Evolutionary conservation across 805 yeast genomes (phyloP).

Genomic region (Tetrapisispora fleetii): DNA sequence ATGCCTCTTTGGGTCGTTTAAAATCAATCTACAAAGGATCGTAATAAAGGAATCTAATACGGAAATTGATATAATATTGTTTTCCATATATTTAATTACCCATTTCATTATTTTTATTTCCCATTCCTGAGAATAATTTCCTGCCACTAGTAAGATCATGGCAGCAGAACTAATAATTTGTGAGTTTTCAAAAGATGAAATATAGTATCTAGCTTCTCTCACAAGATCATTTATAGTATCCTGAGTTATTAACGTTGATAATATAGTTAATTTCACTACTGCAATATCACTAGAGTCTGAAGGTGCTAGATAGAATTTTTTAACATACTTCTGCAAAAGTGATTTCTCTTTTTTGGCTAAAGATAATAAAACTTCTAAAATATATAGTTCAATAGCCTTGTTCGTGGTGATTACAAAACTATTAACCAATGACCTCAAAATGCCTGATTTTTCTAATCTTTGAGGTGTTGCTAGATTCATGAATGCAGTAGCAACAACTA

Average conservation of each 20-base stretch:
- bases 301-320: constrained; percentile 48
- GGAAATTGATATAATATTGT: constrained; percentile 12
- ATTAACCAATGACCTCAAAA: constrained; percentile 44
- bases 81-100: constrained; percentile 44
- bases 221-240: constrained; percentile 42
- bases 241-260: constrained; percentile 49
- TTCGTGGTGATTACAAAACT: constrained; percentile 29
- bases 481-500: constrained; percentile 50
- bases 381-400: constrained; percentile 28
- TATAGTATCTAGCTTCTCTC: constrained; percentile 55
- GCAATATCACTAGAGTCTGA: constrained; percentile 39
- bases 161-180: constrained; percentile 40
- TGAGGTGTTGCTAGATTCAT: constrained; percentile 49
- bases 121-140: constrained; percentile 41
- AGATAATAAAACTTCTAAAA: constrained; percentile 39
- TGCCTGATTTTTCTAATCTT: constrained; percentile 37
- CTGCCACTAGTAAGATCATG: constrained; percentile 52
- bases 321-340: constrained; percentile 30
- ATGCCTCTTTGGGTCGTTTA: constrained; percentile 46
- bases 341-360: constrained; percentile 29
- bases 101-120: constrained; percentile 49
- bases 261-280: constrained; percentile 47
- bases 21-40: constrained; percentile 64
- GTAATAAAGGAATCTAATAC: constrained; percentile 58
- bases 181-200: constrained; percentile 21